Percentiles rank a stretch among this genome's conserved stretches.
These are phyloP conservation scores for Globisporangium perplexum DNA, from an alignment of 352 stramenopile species.

Conservation along the genomic window DNA sequence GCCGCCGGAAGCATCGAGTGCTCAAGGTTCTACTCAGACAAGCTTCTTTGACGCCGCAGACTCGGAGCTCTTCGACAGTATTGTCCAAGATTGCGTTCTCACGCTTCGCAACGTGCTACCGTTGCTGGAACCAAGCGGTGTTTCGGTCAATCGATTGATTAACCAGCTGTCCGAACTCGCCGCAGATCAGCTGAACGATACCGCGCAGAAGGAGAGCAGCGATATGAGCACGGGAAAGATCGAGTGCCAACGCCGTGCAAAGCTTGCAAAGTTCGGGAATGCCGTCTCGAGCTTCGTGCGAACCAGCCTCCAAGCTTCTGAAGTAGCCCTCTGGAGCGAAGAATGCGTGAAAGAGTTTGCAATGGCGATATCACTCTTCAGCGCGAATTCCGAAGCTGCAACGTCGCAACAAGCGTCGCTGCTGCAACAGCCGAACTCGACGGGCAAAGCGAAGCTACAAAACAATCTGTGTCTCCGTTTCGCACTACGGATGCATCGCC, in stretches of 20 bases:
- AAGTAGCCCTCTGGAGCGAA: constrained; percentile 40
- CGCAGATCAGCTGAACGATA: not conserved
- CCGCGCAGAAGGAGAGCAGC: not conserved
- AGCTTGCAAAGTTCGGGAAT: constrained; percentile 17
- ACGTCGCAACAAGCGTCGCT: not conserved
- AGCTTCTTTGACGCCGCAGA: constrained; percentile 11
- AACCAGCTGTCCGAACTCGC: constrained; percentile 4
- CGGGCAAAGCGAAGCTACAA: constrained; percentile 8
- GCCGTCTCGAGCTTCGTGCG: not conserved
- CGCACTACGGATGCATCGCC: constrained; percentile 39
- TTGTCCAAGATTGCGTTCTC: constrained; percentile 39
- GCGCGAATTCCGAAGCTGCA: not conserved
- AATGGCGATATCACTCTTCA: constrained; percentile 27
- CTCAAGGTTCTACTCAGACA: not conserved
- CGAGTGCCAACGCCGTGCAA: not conserved
- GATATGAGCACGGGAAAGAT: not conserved
- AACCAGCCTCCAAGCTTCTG: constrained; percentile 19
- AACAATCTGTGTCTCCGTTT: constrained; percentile 39
- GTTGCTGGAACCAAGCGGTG: constrained; percentile 21
- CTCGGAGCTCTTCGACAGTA: constrained; percentile 15
- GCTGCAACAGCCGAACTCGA: not conserved
- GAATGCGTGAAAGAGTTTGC: constrained; percentile 56
- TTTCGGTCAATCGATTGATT: constrained; percentile 11
- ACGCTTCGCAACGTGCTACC: constrained; percentile 39
- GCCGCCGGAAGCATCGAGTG: not conserved